Base-by-base conservation (phyloP, 116 monocot species). In the Posidonia oceanica region DNA sequence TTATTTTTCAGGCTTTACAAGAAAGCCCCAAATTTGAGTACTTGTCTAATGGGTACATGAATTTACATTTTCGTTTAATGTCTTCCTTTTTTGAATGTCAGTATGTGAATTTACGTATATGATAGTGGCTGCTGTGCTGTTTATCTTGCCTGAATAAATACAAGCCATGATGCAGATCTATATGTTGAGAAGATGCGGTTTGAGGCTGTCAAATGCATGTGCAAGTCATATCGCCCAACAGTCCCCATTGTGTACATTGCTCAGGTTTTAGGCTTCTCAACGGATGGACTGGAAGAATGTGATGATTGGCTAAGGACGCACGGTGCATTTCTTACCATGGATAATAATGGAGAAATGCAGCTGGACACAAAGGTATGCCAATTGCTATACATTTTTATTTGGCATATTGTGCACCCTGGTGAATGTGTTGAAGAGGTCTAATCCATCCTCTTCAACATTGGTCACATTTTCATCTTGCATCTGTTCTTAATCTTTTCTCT, bases 111-210 rank as follows among this genome's bases (percentile, higher is more conserved):
- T 66, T 39, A 18, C 17, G 10, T 66, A 13, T 66, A 6, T 66
- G 29, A 29, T 66, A 57, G 16, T 57, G 7, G 4, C 57, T 17
- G n/a, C 57, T 57, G 13, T 57, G 7, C 18, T 17, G 4, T 15
- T 15, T 17, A 4, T 57, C 13, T 15, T 57, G 15, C 57, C 15
- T 17, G 13, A 17, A 17, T 64, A 17, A 40, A 11, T 57, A n/a
- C 39, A 55, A 37, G 36, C 67, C 60, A 20, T 76, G 39, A 16
- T 13, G 72, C 78, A 97, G 97, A 92, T 79, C 82, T 97, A 0
- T 85, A 85, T 77, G 80, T 78, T 63, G 97, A 97, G 75, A 92
- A 89, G 70, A 91, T 97, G 83, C 77, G 97, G 66, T 92, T 83
- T 71, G 87, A 86, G 71, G 97, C 89, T 59, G 75, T 92, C 55